These are phyloP conservation scores for Albatrellus sp. DNA, from an alignment of 1,284 basidiomycete genomes.

Conservation along the genomic window DNA sequence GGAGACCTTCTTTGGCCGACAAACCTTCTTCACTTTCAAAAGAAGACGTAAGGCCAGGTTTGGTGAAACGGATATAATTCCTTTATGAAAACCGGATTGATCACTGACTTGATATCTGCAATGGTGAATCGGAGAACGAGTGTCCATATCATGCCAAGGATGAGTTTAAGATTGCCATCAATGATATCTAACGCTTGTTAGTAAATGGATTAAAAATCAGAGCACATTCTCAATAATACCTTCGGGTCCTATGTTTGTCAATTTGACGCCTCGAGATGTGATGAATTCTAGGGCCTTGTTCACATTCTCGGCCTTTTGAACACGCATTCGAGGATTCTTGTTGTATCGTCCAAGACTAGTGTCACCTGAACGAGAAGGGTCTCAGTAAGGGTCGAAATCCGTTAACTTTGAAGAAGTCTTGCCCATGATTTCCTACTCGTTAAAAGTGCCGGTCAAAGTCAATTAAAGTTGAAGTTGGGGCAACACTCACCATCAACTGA, in stretches of 20 bases:
- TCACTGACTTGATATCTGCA: conserved; percentile 82
- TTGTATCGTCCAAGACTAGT: conserved; percentile 88
- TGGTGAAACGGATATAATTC: too few species aligned
- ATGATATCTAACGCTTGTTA: conserved; percentile 66
- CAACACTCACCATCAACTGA: conserved; percentile 66
- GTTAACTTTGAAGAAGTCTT: conserved; percentile 9
- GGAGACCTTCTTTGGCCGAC: conserved; percentile 90
- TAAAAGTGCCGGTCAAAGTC: not conserved
- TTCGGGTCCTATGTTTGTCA: conserved; percentile 96
- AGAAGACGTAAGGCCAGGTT: conserved; percentile 3
- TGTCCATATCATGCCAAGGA: conserved; percentile 98
- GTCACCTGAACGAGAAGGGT: conserved; percentile 45
- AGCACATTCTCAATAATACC: conserved; percentile 29
- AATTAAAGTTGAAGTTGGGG: not conserved
- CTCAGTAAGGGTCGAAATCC: conserved; percentile 1
- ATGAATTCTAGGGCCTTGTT: conserved; percentile 96
- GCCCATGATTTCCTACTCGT: conserved; percentile 85
- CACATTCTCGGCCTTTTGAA: conserved; percentile 98
- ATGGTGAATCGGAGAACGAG: conserved; percentile 95
- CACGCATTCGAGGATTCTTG: conserved; percentile 77
- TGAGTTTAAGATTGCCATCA: conserved; percentile 94
- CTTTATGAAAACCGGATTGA: not conserved
- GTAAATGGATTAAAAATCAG: not conserved
- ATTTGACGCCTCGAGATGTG: conserved; percentile 84
- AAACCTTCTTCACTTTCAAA: conserved; percentile 82